phyloP scores from a whole-genome alignment of 1,139 yeast genomes.

The Candida neerlandica region DNA sequence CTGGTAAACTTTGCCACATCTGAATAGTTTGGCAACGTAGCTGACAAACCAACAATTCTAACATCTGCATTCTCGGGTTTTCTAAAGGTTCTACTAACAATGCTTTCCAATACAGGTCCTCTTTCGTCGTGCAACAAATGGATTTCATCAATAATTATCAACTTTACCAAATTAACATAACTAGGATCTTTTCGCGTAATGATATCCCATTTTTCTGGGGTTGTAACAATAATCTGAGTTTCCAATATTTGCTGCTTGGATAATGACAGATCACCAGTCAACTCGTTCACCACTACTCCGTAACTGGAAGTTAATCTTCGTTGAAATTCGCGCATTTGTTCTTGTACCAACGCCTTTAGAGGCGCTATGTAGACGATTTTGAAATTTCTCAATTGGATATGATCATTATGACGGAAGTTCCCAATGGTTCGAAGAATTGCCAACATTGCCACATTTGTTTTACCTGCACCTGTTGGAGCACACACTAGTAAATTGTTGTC shows the following conservation, averaged over 20 bases:
- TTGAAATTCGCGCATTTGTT: conserved; percentile 86
- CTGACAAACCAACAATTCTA: conserved; percentile 85
- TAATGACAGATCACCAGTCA: conserved; percentile 87
- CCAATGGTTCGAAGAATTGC: conserved; percentile 66
- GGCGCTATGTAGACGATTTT: conserved; percentile 94
- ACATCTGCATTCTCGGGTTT: conserved; percentile 47
- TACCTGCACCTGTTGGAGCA: conserved; percentile 99
- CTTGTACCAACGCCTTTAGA: conserved; percentile 90
- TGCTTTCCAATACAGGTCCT: conserved; percentile 91
- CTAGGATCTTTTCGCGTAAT: conserved; percentile 73
- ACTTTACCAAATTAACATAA: conserved; percentile 62
- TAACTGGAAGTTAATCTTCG: conserved; percentile 62
- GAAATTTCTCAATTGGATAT: conserved; percentile 57
- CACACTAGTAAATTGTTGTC: conserved; percentile 80
- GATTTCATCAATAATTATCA: conserved; percentile 90
- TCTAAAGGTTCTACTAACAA: conserved; percentile 74
- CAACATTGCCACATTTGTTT: conserved; percentile 91
- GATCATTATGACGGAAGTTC: conserved; percentile 51
- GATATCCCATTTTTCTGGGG: conserved; percentile 98
- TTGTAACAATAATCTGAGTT: conserved; percentile 86
- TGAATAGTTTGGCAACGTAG: conserved; percentile 86
- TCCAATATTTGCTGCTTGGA: conserved; percentile 75
- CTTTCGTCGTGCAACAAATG: conserved; percentile 92
- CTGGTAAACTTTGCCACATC: conserved; percentile 86
- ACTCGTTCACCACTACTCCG: conserved; percentile 78